Base-by-base conservation (phyloP, 2,329 filamentous ascomycete genomes). In the Xylaria digitata region DNA sequence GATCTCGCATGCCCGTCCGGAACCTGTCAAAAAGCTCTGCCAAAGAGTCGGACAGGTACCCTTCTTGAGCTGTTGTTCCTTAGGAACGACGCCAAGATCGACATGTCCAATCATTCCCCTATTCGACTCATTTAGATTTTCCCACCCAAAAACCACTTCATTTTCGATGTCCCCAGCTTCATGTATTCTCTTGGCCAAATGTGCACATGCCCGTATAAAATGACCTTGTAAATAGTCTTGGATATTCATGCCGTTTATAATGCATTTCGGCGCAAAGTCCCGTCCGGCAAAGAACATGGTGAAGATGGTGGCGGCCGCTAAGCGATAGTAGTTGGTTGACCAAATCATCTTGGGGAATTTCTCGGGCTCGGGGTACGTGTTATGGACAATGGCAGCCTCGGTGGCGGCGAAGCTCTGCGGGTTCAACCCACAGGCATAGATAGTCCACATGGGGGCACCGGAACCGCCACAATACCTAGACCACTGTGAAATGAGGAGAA, bases 301-400 rank as follows among this genome's bases (percentile, higher is more conserved):
- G 78, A 97, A 98, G 72, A 98, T 93, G 52, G 93, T 94, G 71
- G 94, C 93, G 56, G 91, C 92, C 2, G 91, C 94, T 56, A 98
- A 84, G 26, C 96, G 88, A 68, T 89, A 92, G 79, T 99, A 99
- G 78, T 99, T 99, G 58, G 96, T 98, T 17, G 95, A 94, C 96
- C 96, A 99, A 65, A 98, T 95, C 96, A 99, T 99, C 82, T 97
- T 98, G 26, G 96, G 96, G 72, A 95, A 99, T 0, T 90, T 86
- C 30, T 90, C 90, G 8, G 94, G 93, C 21, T 97, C 87, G 9
- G 92, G 89, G 76, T 93, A 97, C 1, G 92, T 96, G 75, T 98
- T 99, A 60, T 99, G 96, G 6, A 99, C 95, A 66, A 98, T 87
- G 43, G 96, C 93, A 3, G 95, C 95, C 80, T 97, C 92, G 15